Percentiles rank a stretch among this genome's conserved stretches.
Evolutionary conservation across 1,139 yeast species (phyloP).

Genomic region (Sugiyamaella castrensis): DNA sequence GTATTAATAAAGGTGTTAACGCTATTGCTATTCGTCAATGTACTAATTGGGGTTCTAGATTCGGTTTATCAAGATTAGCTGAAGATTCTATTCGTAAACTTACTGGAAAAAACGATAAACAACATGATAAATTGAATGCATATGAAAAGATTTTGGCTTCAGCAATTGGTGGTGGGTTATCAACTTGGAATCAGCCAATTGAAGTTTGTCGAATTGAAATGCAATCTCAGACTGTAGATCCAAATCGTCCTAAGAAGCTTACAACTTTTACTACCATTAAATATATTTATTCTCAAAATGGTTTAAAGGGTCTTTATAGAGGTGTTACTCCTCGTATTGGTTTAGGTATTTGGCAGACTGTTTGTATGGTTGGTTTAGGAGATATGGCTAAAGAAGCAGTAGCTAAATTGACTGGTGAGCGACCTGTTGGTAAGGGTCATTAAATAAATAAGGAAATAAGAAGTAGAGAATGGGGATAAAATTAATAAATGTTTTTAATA

Average conservation of each 20-base stretch:
- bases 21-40: constrained; percentile 99
- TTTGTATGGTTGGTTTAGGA: constrained; percentile 98
- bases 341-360: constrained; percentile 96
- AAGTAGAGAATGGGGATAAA: neutral
- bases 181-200: constrained; percentile 99
- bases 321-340: constrained; percentile 98
- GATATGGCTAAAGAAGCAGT: constrained; percentile 77
- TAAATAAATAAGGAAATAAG: constrained; percentile 5
- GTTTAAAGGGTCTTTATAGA: constrained; percentile 86
- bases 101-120: constrained; percentile 52
- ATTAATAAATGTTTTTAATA: neutral
- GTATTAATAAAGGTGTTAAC: constrained; percentile 96
- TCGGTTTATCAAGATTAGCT: constrained; percentile 87
- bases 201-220: constrained; percentile 97
- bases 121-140: constrained; percentile 59
- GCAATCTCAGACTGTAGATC: constrained; percentile 91
- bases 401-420: constrained; percentile 55
- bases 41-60: constrained; percentile 99
- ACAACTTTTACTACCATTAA: constrained; percentile 74
- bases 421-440: constrained; percentile 47
- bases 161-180: constrained; percentile 92
- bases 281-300: constrained; percentile 79
- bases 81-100: constrained; percentile 74
- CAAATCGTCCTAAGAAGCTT: constrained; percentile 91
- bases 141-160: constrained; percentile 82